Evolutionary conservation across 169 alveolate species (phyloP).

Genomic region (Plasmodium adleri): DNA sequence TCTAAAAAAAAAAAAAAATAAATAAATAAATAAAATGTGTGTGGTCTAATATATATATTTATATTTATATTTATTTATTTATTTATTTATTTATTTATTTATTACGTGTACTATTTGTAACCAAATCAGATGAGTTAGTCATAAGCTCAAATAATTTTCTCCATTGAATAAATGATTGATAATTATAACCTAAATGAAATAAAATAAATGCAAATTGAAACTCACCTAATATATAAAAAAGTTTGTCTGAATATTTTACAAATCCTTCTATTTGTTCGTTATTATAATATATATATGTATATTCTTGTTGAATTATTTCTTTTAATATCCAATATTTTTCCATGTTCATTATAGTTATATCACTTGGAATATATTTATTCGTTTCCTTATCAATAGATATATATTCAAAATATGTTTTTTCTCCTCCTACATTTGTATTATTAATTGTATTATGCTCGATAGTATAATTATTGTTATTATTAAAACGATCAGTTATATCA

Average conservation of each 20-base stretch:
- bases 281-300: slow-evolving; percentile 72
- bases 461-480: too few relatives aligned
- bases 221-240: slow-evolving; percentile 75
- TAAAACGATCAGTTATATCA: too few relatives aligned
- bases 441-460: neutral
- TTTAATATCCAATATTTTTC: slow-evolving; percentile 73
- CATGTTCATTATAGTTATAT: slow-evolving; percentile 51
- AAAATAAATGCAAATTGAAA: slow-evolving; percentile 72
- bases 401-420: slow-evolving; percentile 60
- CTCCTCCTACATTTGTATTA: neutral
- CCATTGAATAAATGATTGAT: slow-evolving; percentile 76
- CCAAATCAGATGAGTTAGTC: slow-evolving; percentile 53
- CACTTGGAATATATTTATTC: slow-evolving; percentile 61
- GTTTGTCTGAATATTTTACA: slow-evolving; percentile 52
- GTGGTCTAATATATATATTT: neutral
- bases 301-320: slow-evolving; percentile 76
- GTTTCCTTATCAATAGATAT: slow-evolving; percentile 32
- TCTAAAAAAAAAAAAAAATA: slow-evolving; percentile 17
- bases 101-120: slow-evolving; percentile 42
- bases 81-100: neutral
- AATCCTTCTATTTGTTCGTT: slow-evolving; percentile 59
- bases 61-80: neutral
- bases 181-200: slow-evolving; percentile 71
- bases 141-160: slow-evolving; percentile 57
- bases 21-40: neutral